Base-by-base conservation (phyloP, 345 rosid genomes). In the Litchi chinensis region DNA sequence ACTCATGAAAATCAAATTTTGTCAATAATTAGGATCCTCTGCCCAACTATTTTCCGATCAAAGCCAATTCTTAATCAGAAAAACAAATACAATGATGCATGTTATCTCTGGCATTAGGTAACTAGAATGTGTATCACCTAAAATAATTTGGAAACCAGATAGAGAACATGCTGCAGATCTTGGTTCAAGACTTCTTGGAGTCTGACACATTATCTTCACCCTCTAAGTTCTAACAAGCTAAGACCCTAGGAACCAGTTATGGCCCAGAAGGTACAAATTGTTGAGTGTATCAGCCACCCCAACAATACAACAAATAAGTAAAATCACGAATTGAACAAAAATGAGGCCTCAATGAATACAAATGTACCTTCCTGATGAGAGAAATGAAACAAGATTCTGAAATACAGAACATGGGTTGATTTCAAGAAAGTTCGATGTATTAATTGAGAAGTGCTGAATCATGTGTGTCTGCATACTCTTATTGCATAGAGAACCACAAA, bases 311-410 rank as follows among this genome's bases (percentile, higher is more conserved):
- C 22, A n/a, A 13, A 82, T 62, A 54, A 26, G 77, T 46, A 68
- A 28, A 65, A 18, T 24, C 71, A 65, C 21, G 79, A 32, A 24
- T 40, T 57, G 43, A 43, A 32, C 40, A 80, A 77, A 50, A 80
- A 71, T 68, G 52, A 28, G 66, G 72, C 66, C 43, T 12, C 64
- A 64, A 28, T 68, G 66, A 67, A 76, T 76, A 56, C 24, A 67
- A 44, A 57, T 60, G 70, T 86, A 95, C 98, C 98, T 90, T 84
- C 86, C 94, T 0, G 87, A 86, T 37, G 83, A 84, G 76, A 94
- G 91, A 84, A 92, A 90, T 37, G 91, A 89, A 69, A 79, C 70
- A 76, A 94, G 86, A 66, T 88, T 83, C 68, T 70, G 22, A 74
- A 87, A 91, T 8, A 86, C 75, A 28, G 87, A 73, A 50, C 79